phyloP scores from a whole-genome alignment of 495 filamentous ascomycete genomes.

The Tetracladium setigerum region DNA sequence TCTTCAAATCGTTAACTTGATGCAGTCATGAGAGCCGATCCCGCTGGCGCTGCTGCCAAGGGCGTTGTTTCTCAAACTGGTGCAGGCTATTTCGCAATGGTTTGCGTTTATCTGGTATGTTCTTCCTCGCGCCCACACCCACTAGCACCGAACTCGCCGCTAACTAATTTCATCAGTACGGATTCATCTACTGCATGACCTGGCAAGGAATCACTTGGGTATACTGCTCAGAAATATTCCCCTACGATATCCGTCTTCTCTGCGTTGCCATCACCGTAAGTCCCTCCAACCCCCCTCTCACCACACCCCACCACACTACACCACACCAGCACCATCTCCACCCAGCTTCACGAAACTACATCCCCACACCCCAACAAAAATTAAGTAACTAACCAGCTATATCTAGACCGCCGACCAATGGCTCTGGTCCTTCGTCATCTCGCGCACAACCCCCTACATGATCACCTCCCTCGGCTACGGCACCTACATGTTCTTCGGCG shows the following conservation, averaged over 20 bases:
- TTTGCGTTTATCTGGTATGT: conserved; percentile 2
- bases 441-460: conserved; percentile 42
- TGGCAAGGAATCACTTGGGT: conserved; percentile 1
- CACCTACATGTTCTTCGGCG: conserved; percentile 35
- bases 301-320: no score
- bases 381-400: no score
- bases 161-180: no score
- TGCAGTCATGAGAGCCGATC: conserved; percentile 2
- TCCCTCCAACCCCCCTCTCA: no score
- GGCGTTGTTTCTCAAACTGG: background rate
- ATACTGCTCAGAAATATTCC: conserved; percentile 6
- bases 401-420: conserved; percentile 38
- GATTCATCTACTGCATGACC: background rate
- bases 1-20: no score
- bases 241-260: background rate
- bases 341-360: no score
- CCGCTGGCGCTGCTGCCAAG: background rate
- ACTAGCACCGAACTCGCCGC: no score
- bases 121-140: conserved; percentile 1
- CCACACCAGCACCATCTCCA: no score
- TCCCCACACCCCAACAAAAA: no score
- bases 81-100: background rate
- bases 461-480: conserved; percentile 39
- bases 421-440: conserved; percentile 45
- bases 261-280: conserved; percentile 1